A percentile compares a stretch with the other conserved stretches of the same genome.
Evolutionary conservation across 139 green algal genomes (phyloP).

Genomic region (Picochlorum sp.): DNA sequence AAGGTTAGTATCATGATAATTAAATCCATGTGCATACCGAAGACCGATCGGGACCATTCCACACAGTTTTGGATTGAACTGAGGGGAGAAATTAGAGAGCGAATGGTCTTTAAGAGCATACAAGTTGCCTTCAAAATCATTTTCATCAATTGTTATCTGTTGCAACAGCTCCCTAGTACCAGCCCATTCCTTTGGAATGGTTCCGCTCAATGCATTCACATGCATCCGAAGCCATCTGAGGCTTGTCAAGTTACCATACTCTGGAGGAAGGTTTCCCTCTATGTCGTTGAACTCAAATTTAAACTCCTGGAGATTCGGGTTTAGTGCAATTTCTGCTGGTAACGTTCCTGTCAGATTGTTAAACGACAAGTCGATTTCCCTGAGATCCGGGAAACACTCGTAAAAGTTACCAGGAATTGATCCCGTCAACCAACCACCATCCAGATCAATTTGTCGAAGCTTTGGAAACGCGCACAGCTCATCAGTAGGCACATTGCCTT

Average conservation of each 20-base stretch:
- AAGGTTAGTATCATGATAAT: slow-evolving; percentile 24
- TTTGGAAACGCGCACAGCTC: slow-evolving; percentile 22
- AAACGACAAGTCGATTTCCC: slow-evolving; percentile 31
- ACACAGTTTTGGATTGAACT: slow-evolving; percentile 35
- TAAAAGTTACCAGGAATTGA: slow-evolving; percentile 16
- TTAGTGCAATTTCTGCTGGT: slow-evolving; percentile 14
- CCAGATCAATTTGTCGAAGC: slow-evolving; percentile 22
- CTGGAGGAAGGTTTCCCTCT: slow-evolving; percentile 17
- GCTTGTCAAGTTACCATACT: slow-evolving; percentile 12
- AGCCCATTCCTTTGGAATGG: neutral
- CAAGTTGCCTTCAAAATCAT: slow-evolving; percentile 32
- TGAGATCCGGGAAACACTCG: slow-evolving; percentile 24
- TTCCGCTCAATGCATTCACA: slow-evolving; percentile 23
- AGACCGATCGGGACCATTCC: slow-evolving; percentile 38
- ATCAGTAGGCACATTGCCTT: slow-evolving; percentile 14
- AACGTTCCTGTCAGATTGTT: slow-evolving; percentile 26
- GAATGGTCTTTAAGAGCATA: slow-evolving; percentile 16
- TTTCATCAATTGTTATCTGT: slow-evolving; percentile 8
- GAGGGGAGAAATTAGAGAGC: slow-evolving; percentile 12
- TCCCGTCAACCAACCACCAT: slow-evolving; percentile 19
- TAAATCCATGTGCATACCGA: slow-evolving; percentile 38
- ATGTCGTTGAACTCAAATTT: slow-evolving; percentile 14
- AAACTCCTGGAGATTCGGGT: slow-evolving; percentile 21
- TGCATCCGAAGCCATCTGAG: slow-evolving; percentile 14
- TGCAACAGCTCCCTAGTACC: neutral